Percentiles rank a stretch among this genome's conserved stretches.
Conservation (phyloP, 768 basidiomycete species). For the Suillus spraguei region DNA sequence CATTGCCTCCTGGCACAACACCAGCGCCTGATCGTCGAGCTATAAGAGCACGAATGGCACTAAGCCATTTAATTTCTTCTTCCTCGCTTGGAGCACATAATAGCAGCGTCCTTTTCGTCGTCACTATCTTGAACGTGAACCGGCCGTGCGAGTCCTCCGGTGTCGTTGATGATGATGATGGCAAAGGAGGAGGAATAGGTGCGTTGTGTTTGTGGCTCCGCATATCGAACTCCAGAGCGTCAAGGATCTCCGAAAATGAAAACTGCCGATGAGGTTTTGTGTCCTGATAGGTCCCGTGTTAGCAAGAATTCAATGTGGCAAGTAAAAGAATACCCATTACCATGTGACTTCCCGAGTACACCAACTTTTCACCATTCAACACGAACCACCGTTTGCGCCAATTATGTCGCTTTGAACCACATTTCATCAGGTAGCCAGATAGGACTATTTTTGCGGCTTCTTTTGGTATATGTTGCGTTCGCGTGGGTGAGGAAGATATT, state of each 20-base stretch:
- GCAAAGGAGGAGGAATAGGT: conserved; percentile 33
- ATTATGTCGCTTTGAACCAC: conserved; percentile 87
- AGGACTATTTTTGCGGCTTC: conserved; percentile 82
- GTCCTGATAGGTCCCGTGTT: conserved; percentile 56
- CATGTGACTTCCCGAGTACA: conserved; percentile 96
- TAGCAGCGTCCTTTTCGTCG: conserved; percentile 86
- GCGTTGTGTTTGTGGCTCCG: conserved; percentile 51
- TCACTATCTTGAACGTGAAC: conserved; percentile 94
- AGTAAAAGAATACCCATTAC: conserved; percentile 47
- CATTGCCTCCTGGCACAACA: conserved; percentile 49
- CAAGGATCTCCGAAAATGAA: conserved; percentile 81
- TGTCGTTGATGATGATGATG: conserved; percentile 38
- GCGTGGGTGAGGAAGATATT: conserved; percentile 47
- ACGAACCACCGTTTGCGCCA: conserved; percentile 99
- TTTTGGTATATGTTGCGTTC: conserved; percentile 36
- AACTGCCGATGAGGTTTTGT: conserved; percentile 87
- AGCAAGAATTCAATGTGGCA: conserved; percentile 17
- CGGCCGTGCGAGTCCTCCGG: conserved; percentile 43
- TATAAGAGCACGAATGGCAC: conserved; percentile 90
- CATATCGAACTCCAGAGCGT: conserved; percentile 87
- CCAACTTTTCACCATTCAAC: conserved; percentile 82
- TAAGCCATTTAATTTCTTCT: conserved; percentile 98
- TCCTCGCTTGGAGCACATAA: conserved; percentile 96
- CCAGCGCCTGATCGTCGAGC: conserved; percentile 63
- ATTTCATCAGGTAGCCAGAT: conserved; percentile 95